phyloP scores from a whole-genome alignment of 2,329 filamentous ascomycete genomes.

The Scedosporium dehoogii region DNA sequence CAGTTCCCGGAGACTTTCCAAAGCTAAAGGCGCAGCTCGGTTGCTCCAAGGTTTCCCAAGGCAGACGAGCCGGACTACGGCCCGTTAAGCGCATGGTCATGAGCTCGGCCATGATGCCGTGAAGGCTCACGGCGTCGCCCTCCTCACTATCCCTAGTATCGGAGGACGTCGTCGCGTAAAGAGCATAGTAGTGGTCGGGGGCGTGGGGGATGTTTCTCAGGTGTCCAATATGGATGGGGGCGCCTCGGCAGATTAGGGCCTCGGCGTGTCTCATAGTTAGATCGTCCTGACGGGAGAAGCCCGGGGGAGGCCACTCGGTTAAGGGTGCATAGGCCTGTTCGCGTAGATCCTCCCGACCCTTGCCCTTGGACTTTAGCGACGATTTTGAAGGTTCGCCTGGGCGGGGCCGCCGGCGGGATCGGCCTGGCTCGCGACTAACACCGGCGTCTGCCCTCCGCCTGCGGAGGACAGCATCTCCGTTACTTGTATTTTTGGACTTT shows the following conservation, averaged over 20 bases:
- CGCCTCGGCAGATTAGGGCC: conserved; percentile 48
- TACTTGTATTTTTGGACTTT: conserved; percentile 16
- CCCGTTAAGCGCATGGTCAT: conserved; percentile 43
- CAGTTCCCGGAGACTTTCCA: conserved; percentile 57
- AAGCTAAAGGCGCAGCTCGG: conserved; percentile 61
- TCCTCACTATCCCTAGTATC: conserved; percentile 32
- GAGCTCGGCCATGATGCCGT: conserved; percentile 47
- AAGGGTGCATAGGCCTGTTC: conserved; percentile 15
- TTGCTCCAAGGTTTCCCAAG: conserved; percentile 66
- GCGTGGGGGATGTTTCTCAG: conserved; percentile 43
- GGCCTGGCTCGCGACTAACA: background rate
- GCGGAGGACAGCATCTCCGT: conserved; percentile 21
- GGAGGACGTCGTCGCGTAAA: conserved; percentile 17
- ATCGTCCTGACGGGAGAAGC: conserved; percentile 36
- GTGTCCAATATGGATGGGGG: conserved; percentile 45
- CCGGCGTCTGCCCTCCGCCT: conserved; percentile 12
- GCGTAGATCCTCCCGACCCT: conserved; percentile 24
- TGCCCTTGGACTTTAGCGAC: conserved; percentile 22
- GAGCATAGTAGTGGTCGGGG: conserved; percentile 44
- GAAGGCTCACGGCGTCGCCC: conserved; percentile 38
- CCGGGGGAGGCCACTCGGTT: conserved; percentile 43
- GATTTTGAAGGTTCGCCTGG: conserved; percentile 24
- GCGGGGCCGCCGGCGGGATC: conserved; percentile 31
- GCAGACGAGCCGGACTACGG: conserved; percentile 31
- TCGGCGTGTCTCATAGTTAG: conserved; percentile 44